Evolutionary conservation across 75 land plant genomes (phyloP).

Genomic region (Isoetes taiwanensis): DNA sequence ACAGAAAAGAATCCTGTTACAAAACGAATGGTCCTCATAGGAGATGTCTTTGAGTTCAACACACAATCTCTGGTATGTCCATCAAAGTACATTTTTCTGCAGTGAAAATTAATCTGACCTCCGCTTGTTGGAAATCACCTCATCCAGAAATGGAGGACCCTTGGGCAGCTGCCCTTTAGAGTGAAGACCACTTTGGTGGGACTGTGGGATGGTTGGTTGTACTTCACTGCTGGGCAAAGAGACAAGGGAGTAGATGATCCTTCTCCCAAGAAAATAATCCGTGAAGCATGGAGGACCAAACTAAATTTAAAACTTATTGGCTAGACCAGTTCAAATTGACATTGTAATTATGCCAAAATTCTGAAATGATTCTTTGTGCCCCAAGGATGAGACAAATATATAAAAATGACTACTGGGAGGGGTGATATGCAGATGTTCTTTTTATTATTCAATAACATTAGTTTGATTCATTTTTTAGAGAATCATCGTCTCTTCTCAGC

Average conservation of each 20-base stretch:
- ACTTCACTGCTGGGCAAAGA: slow-evolving; percentile 94
- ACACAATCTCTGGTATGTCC: slow-evolving; percentile 43
- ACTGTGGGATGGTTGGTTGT: slow-evolving; percentile 87
- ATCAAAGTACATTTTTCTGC: not conserved
- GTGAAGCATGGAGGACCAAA: slow-evolving; percentile 75
- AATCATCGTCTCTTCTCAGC: no score
- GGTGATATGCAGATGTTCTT: no score
- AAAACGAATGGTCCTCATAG: slow-evolving; percentile 75
- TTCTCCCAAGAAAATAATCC: slow-evolving; percentile 61
- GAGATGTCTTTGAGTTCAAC: slow-evolving; percentile 69
- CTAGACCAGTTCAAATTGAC: no score
- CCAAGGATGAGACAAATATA: no score
- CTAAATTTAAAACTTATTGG: no score
- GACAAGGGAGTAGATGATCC: slow-evolving; percentile 83
- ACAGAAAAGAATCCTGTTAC: slow-evolving; percentile 87
- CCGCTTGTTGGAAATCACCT: not conserved
- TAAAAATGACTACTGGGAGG: no score
- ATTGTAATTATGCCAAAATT: no score
- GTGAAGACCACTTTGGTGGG: slow-evolving; percentile 75
- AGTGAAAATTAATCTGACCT: not conserved
- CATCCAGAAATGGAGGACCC: slow-evolving; percentile 60
- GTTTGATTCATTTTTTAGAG: no score
- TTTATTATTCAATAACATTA: no score
- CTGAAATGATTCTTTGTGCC: no score
- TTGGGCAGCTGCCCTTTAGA: slow-evolving; percentile 77